phyloP scores from a whole-genome alignment of 306 rosid species.

The Malus sylvestris region DNA sequence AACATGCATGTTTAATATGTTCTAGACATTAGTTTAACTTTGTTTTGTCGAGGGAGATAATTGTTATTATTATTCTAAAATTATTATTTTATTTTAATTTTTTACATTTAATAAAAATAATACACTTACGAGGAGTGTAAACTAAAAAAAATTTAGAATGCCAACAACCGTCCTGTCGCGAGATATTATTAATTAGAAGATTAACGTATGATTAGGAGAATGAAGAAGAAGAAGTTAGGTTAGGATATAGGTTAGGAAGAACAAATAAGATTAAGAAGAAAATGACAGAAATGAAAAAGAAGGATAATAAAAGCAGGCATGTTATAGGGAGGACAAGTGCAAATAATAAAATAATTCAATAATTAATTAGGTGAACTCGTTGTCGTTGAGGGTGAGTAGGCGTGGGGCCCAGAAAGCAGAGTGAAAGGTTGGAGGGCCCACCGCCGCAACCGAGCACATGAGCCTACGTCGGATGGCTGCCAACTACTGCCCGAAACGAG shows the following conservation, averaged over 20 bases:
- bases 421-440: slow-evolving; percentile 34
- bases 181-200: not conserved
- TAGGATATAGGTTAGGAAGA: not conserved
- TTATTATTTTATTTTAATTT: no score
- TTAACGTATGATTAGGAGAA: not conserved
- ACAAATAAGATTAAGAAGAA: not conserved
- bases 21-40: not conserved
- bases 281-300: not conserved
- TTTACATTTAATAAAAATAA: no score
- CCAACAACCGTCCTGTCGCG: not conserved
- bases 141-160: no score
- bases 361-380: not conserved
- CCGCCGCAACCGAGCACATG: slow-evolving; percentile 70
- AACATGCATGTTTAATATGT: not conserved
- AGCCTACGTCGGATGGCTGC: slow-evolving; percentile 61
- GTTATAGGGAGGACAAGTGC: not conserved
- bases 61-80: no score
- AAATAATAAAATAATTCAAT: not conserved
- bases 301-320: not conserved
- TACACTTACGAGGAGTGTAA: no score
- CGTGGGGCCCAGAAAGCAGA: slow-evolving; percentile 27
- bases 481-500: slow-evolving; percentile 52
- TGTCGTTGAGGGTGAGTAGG: not conserved
- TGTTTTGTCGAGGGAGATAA: rapidly evolving
- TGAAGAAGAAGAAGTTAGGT: not conserved